A percentile compares a stretch with the other conserved stretches of the same genome.
These are phyloP conservation scores for Eucalyptus viminalis DNA, from an alignment of 345 rosid species.

Conservation along the genomic window DNA sequence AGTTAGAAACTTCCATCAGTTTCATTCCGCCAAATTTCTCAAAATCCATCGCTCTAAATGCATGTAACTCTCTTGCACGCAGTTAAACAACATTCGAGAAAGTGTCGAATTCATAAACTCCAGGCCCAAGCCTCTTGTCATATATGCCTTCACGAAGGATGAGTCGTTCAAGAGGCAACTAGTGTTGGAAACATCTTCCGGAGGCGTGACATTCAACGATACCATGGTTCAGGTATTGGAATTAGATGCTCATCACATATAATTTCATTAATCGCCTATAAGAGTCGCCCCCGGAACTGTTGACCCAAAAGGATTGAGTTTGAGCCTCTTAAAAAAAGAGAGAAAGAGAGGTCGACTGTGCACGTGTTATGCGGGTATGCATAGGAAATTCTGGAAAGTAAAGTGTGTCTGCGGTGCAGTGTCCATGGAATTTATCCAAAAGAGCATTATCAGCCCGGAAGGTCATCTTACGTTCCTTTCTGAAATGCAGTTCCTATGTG, in stretches of 20 bases:
- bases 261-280: neutral
- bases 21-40: neutral
- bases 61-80: neutral
- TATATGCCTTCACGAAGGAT: conserved; percentile 53
- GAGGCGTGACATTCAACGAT: conserved; percentile 66
- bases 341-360: neutral
- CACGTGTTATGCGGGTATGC: neutral
- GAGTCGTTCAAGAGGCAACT: conserved; percentile 49
- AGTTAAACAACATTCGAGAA: conserved; percentile 44
- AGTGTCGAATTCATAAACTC: conserved; percentile 46
- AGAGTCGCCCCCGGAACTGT: neutral
- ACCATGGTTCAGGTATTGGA: conserved; percentile 47
- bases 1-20: conserved; percentile 2
- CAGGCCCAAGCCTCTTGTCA: conserved; percentile 36
- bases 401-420: neutral
- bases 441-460: neutral
- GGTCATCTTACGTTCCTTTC: neutral
- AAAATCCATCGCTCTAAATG: neutral
- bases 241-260: neutral
- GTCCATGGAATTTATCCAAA: neutral
- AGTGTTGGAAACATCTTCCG: conserved; percentile 60
- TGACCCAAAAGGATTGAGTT: neutral
- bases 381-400: neutral
- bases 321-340: neutral
- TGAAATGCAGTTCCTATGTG: conserved; percentile 50